These are phyloP conservation scores for Kalanchoe fedtschenkoi DNA, from an alignment of 164 flowering plant genomes.

Conservation along the genomic window DNA sequence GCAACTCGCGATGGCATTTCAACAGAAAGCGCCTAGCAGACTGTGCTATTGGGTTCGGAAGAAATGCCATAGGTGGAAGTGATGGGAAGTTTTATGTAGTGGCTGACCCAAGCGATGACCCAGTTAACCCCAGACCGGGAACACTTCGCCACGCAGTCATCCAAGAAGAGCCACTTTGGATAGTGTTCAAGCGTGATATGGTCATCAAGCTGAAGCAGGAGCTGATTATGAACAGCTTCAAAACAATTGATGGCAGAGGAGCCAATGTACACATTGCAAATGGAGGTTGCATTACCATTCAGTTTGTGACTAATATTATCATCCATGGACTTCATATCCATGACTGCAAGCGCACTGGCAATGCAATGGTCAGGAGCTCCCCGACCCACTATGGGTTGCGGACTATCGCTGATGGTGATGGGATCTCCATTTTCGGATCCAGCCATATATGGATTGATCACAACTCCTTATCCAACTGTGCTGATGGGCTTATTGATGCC, in stretches of 20 bases:
- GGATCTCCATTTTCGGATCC: slow-evolving; percentile 1
- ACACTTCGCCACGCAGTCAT: slow-evolving; percentile 8
- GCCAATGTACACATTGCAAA: slow-evolving; percentile 8
- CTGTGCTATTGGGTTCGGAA: slow-evolving; percentile 5
- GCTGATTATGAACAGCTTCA: slow-evolving; percentile 6
- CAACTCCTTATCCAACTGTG: slow-evolving; percentile 7
- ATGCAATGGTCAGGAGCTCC: slow-evolving; percentile 8
- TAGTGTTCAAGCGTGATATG: slow-evolving; percentile 7
- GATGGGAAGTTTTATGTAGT: slow-evolving; percentile 3
- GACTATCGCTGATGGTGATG: slow-evolving; percentile 8
- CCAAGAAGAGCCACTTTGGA: slow-evolving; percentile 7
- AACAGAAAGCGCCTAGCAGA: slow-evolving; percentile 6
- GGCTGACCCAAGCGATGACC: slow-evolving; percentile 2
- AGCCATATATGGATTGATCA: slow-evolving; percentile 10
- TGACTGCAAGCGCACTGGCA: slow-evolving; percentile 8
- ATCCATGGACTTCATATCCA: slow-evolving; percentile 9
- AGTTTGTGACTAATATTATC: slow-evolving; percentile 5
- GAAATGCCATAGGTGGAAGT: slow-evolving; percentile 6
- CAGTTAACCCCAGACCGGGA: slow-evolving; percentile 4
- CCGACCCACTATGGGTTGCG: slow-evolving; percentile 4
- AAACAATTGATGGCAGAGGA: slow-evolving; percentile 9
- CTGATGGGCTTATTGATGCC: slow-evolving; percentile 8
- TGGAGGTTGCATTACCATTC: slow-evolving; percentile 4
- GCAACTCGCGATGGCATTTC: not conserved
- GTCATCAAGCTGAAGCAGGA: slow-evolving; percentile 3